These are phyloP conservation scores for Ogataea paraovalis DNA, from an alignment of 805 yeast genomes.

Conservation along the genomic window DNA sequence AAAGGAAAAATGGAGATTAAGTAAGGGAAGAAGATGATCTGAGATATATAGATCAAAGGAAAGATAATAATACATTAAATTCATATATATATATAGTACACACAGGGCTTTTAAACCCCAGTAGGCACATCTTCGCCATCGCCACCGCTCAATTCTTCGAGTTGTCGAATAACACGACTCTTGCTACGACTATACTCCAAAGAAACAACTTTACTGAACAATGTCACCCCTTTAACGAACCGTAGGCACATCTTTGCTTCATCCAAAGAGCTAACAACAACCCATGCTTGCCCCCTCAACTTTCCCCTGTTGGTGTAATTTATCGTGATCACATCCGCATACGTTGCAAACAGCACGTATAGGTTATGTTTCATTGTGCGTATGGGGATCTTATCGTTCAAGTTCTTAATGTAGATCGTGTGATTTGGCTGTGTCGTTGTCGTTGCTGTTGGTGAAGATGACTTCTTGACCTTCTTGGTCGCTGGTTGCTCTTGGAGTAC, in stretches of 20 bases:
- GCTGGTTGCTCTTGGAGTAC: not conserved
- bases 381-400: constrained; percentile 52
- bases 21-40: constrained; percentile 38
- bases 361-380: constrained; percentile 46
- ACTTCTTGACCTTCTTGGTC: not conserved
- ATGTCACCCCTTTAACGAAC: constrained; percentile 40
- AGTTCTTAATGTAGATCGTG: constrained; percentile 56
- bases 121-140: not conserved
- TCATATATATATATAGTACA: not conserved
- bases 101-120: not conserved
- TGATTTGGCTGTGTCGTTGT: constrained; percentile 15
- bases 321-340: constrained; percentile 61
- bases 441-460: not conserved
- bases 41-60: constrained; percentile 4
- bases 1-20: constrained; percentile 74
- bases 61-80: not conserved
- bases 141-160: constrained; percentile 6
- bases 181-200: constrained; percentile 41
- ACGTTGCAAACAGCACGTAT: constrained; percentile 55
- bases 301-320: constrained; percentile 37
- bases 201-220: constrained; percentile 51
- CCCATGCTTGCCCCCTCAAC: constrained; percentile 66
- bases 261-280: constrained; percentile 44
- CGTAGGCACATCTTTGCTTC: constrained; percentile 51
- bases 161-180: constrained; percentile 22